phyloP scores from a whole-genome alignment of 106 monocot species.

The Xerophyta viscosa region DNA sequence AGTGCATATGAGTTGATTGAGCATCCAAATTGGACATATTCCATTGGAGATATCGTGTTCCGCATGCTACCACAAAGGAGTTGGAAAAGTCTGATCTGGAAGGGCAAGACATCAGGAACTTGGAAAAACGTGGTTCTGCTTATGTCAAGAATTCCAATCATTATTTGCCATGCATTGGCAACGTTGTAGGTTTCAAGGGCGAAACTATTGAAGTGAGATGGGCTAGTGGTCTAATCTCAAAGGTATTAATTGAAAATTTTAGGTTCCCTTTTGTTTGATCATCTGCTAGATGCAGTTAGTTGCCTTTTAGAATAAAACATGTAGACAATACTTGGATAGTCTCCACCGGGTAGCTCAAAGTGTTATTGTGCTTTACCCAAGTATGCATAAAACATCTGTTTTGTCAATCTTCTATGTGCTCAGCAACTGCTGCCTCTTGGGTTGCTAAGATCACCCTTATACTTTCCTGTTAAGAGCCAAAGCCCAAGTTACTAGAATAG shows the following conservation, averaged over 20 bases:
- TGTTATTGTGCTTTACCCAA: too few species aligned
- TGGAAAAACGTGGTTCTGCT: constrained; percentile 1
- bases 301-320: too few species aligned
- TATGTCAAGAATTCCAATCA: constrained; percentile 9
- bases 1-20: constrained; percentile 91
- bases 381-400: too few species aligned
- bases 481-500: too few species aligned
- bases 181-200: constrained; percentile 58
- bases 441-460: too few species aligned
- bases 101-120: constrained; percentile 3
- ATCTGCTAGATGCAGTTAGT: too few species aligned
- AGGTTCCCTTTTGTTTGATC: not conserved
- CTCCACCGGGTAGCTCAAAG: too few species aligned
- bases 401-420: too few species aligned
- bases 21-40: constrained; percentile 73
- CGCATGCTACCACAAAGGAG: constrained; percentile 18
- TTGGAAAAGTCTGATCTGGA: constrained; percentile 10
- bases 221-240: constrained; percentile 75
- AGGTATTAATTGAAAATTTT: constrained; percentile 28
- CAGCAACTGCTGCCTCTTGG: too few species aligned
- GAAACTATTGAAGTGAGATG: constrained; percentile 73
- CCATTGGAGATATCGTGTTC: constrained; percentile 65
- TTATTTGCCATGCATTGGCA: constrained; percentile 67
- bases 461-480: too few species aligned
- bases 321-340: too few species aligned